These are phyloP conservation scores for Pichia sp. DNA, from an alignment of 1,139 yeast species.

Conservation along the genomic window DNA sequence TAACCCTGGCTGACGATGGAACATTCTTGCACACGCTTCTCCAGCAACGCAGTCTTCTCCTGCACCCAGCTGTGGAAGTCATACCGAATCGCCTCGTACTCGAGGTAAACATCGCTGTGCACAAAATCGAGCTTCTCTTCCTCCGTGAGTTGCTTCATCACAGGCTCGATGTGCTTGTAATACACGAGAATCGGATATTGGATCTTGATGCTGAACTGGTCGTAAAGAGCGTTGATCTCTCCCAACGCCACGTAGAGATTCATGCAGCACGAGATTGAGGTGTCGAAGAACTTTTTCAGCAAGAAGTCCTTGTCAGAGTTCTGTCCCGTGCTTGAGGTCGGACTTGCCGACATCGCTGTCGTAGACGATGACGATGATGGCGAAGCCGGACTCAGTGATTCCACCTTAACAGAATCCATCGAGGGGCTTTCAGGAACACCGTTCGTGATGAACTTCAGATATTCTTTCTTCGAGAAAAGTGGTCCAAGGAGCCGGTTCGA, in stretches of 20 bases:
- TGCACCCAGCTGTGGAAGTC: constrained; percentile 27
- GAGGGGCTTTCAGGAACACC: neutral
- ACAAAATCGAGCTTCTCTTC: constrained; percentile 17
- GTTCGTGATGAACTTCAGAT: constrained; percentile 11
- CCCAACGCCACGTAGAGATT: constrained; percentile 23
- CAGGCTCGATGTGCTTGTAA: constrained; percentile 12
- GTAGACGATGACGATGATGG: no score
- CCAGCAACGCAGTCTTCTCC: constrained; percentile 13
- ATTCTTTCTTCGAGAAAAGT: constrained; percentile 23
- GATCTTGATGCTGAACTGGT: constrained; percentile 17
- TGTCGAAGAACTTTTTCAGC: constrained; percentile 14
- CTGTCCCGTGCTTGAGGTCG: neutral
- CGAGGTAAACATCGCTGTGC: constrained; percentile 16
- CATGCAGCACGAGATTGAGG: constrained; percentile 22
- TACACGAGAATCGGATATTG: constrained; percentile 14
- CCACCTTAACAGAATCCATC: neutral
- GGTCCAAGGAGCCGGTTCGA: constrained; percentile 23
- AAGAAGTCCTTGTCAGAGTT: neutral
- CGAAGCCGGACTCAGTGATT: neutral
- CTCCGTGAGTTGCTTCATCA: constrained; percentile 11
- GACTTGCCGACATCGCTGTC: neutral
- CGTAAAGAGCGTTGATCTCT: constrained; percentile 25
- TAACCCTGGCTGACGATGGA: constrained; percentile 3
- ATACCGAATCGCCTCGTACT: constrained; percentile 21
- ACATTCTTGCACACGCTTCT: constrained; percentile 16